Conservation (phyloP, 2,329 filamentous ascomycete species). For the Pyrenophora teres region DNA sequence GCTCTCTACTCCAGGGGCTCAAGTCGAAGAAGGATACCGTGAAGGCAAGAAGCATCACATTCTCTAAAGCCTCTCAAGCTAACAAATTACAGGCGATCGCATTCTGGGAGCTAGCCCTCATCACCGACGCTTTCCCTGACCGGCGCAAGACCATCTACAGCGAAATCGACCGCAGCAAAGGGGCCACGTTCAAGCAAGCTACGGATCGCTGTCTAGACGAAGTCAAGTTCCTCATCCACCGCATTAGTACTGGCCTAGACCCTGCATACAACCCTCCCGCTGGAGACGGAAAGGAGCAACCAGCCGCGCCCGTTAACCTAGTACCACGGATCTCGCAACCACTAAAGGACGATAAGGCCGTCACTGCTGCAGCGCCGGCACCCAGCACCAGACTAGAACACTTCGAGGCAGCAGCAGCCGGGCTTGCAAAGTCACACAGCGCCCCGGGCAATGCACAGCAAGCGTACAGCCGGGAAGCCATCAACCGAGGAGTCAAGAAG, state of each 20-base stretch:
- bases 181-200: slow-evolving; percentile 81
- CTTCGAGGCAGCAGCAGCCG: slow-evolving; percentile 39
- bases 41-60: slow-evolving; percentile 56
- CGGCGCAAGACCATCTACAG: slow-evolving; percentile 81
- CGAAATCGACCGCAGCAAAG: slow-evolving; percentile 82
- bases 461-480: slow-evolving; percentile 42
- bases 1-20: slow-evolving; percentile 81
- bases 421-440: slow-evolving; percentile 52
- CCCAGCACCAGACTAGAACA: slow-evolving; percentile 43
- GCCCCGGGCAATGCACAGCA: slow-evolving; percentile 41
- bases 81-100: slow-evolving; percentile 68
- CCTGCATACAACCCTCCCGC: slow-evolving; percentile 28
- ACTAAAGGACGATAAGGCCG: slow-evolving; percentile 52
- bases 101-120: slow-evolving; percentile 86
- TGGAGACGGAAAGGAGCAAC: slow-evolving; percentile 19
- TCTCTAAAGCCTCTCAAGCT: not conserved
- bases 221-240: slow-evolving; percentile 68
- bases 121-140: slow-evolving; percentile 74
- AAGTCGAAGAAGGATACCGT: slow-evolving; percentile 81
- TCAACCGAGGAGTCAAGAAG: slow-evolving; percentile 40
- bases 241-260: slow-evolving; percentile 62
- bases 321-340: slow-evolving; percentile 57
- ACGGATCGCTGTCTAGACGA: slow-evolving; percentile 70
- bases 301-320: slow-evolving; percentile 47
- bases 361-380: slow-evolving; percentile 51